These are phyloP conservation scores for Trichophyton mentagrophytes DNA, from an alignment of 2,329 filamentous ascomycete genomes.

Conservation along the genomic window DNA sequence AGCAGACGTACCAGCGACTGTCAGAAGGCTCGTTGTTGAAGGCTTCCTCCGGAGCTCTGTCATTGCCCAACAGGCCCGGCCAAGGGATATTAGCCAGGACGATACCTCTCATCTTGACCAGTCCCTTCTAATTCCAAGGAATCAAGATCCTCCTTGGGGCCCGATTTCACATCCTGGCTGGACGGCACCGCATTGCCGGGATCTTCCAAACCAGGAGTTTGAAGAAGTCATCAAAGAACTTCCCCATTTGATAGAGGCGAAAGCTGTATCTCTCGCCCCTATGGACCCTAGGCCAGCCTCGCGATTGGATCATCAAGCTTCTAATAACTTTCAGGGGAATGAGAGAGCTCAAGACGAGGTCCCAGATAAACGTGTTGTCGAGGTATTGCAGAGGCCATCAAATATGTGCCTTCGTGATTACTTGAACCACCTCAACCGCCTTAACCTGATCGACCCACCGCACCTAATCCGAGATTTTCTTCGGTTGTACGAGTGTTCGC, in stretches of 20 bases:
- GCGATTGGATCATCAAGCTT: conserved; percentile 14
- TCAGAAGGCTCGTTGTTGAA: conserved; percentile 61
- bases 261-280: conserved; percentile 74
- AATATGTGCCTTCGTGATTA: conserved; percentile 71
- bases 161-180: conserved; percentile 77
- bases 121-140: conserved; percentile 20
- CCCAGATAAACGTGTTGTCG: conserved; percentile 56
- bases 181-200: conserved; percentile 63
- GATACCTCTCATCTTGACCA: conserved; percentile 13
- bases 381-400: conserved; percentile 55
- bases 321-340: conserved; percentile 15
- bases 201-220: conserved; percentile 74
- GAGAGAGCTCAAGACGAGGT: not conserved
- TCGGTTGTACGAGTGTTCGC: conserved; percentile 64
- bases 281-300: conserved; percentile 33
- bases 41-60: conserved; percentile 64
- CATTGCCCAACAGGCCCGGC: conserved; percentile 65
- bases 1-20: conserved; percentile 62
- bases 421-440: conserved; percentile 52
- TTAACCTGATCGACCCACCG: conserved; percentile 49
- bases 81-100: conserved; percentile 45
- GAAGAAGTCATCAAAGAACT: conserved; percentile 68
- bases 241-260: conserved; percentile 80
- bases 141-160: conserved; percentile 56
- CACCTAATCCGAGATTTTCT: conserved; percentile 51